Conservation (phyloP, 2,329 filamentous ascomycete species). For the Penicillium thymicola region DNA sequence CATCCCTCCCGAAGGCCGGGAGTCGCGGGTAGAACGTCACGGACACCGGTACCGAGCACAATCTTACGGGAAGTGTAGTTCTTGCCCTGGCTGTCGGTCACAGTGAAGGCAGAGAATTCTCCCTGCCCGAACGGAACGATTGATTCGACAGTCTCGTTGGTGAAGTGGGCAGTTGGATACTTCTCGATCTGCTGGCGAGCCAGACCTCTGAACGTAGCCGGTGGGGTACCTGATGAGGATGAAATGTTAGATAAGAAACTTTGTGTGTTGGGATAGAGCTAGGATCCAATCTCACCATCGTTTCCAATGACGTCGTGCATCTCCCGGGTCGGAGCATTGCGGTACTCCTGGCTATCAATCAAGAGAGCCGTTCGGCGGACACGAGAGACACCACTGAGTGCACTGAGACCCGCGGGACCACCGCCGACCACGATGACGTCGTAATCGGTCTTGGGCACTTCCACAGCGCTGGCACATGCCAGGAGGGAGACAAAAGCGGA, state of each 20-base stretch:
- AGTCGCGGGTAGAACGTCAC: constrained; percentile 54
- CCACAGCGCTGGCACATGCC: constrained; percentile 19
- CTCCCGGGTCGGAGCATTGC: constrained; percentile 55
- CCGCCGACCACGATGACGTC: constrained; percentile 59
- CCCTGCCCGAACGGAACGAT: constrained; percentile 17
- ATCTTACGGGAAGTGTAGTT: constrained; percentile 52
- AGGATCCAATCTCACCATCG: constrained; percentile 47
- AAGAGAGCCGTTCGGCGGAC: constrained; percentile 55
- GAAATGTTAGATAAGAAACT: not conserved
- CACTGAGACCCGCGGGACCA: constrained; percentile 55
- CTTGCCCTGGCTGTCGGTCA: constrained; percentile 36
- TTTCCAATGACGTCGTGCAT: constrained; percentile 62
- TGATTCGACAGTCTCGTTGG: constrained; percentile 47
- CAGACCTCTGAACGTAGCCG: constrained; percentile 53
- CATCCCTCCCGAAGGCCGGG: constrained; percentile 56
- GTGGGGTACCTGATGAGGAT: constrained; percentile 21
- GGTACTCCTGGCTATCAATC: constrained; percentile 58
- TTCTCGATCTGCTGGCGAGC: constrained; percentile 53
- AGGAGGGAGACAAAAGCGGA: constrained; percentile 25
- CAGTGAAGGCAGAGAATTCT: constrained; percentile 48
- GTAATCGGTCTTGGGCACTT: constrained; percentile 39
- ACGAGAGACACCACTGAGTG: constrained; percentile 57
- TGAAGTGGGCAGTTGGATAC: constrained; percentile 51
- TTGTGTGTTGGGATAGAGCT: not conserved
- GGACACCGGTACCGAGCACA: constrained; percentile 57